Percentiles rank a stretch among this genome's conserved stretches.
These are phyloP conservation scores for Huntiella decipiens DNA, from an alignment of 2,329 filamentous ascomycete species.

Conservation along the genomic window DNA sequence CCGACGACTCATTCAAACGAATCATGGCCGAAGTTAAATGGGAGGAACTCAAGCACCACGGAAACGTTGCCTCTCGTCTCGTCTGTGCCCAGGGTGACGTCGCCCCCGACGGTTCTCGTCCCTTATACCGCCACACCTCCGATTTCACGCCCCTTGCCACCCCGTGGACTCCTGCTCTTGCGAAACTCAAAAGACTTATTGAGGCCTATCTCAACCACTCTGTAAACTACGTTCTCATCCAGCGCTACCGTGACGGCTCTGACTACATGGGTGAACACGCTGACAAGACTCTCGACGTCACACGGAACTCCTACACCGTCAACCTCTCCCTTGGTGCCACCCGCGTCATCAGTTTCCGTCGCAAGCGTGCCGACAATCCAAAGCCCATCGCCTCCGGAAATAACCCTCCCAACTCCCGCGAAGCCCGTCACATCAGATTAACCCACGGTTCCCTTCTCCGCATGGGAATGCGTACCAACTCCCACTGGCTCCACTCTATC, in stretches of 20 bases:
- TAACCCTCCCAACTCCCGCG: constrained; percentile 19
- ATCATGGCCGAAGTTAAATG: constrained; percentile 62
- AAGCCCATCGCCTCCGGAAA: constrained; percentile 11
- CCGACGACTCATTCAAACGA: constrained; percentile 44
- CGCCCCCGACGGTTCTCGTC: constrained; percentile 49
- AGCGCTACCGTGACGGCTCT: constrained; percentile 71
- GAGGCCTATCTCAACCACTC: constrained; percentile 58
- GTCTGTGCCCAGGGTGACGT: constrained; percentile 74
- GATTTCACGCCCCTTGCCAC: constrained; percentile 68
- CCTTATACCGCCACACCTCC: constrained; percentile 85
- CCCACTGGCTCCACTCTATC: constrained; percentile 82
- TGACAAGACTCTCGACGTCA: constrained; percentile 90
- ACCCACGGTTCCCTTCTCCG: constrained; percentile 80
- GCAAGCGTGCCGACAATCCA: constrained; percentile 40
- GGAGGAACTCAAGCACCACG: constrained; percentile 84
- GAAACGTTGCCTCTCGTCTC: constrained; percentile 75
- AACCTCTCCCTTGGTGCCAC: constrained; percentile 90
- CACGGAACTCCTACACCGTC: constrained; percentile 60
- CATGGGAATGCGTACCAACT: constrained; percentile 66
- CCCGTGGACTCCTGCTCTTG: constrained; percentile 56
- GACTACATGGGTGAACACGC: constrained; percentile 95
- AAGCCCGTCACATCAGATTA: constrained; percentile 22
- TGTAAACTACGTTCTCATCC: constrained; percentile 82
- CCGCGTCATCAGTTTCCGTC: constrained; percentile 74
- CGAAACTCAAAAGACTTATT: constrained; percentile 45